Base-by-base conservation (phyloP, 106 monocot genomes). In the Vanilla planifolia region DNA sequence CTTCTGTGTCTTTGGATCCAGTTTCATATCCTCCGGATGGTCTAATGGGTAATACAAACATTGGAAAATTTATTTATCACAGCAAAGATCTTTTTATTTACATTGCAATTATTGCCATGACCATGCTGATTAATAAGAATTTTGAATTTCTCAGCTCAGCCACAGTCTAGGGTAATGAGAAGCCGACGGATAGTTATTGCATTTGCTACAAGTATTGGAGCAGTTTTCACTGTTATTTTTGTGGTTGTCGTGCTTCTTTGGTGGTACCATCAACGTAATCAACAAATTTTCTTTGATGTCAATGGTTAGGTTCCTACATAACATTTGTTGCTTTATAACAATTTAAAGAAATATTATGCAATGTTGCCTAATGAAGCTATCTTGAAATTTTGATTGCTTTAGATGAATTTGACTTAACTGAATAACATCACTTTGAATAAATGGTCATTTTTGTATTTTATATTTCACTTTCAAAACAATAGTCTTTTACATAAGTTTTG, bases 231-330 rank as follows among this genome's bases (percentile, higher is more conserved):
- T 47, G 27, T 74, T 4, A 14, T 74, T 10, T 46, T 81, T 36
- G 63, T 40, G 41, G 66, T 68, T 10, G 84, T 64, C 11, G 23
- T 96, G 42, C 42, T 96, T 61, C 65, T 90, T 61, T 90, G 80
- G 80, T 86, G 95, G 84, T 80, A 74, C 8, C 76, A 71, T 25
- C 72, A 70, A 52, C 71, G 70, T 47, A 81, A 71, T 37, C 80
- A 87, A 50, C 86, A 86, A 65, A 63, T 96, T 47, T 96, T 96
- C 69, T 96, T 81, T 72, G 90, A 96, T 57, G 80, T 96, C 34
- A 86, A 90, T 55, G 95, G 95, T 95, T 44, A 64, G 74, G 43
- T 24, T 41, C 0, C 48, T 52, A 41, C 22, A 27, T 33, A 16
- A 16, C 53, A 53, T 53, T 5, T 5, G 6, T 29, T n/a, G 16